Conservation (phyloP, 345 rosid genomes). For the Gossypium ekmanianum region DNA sequence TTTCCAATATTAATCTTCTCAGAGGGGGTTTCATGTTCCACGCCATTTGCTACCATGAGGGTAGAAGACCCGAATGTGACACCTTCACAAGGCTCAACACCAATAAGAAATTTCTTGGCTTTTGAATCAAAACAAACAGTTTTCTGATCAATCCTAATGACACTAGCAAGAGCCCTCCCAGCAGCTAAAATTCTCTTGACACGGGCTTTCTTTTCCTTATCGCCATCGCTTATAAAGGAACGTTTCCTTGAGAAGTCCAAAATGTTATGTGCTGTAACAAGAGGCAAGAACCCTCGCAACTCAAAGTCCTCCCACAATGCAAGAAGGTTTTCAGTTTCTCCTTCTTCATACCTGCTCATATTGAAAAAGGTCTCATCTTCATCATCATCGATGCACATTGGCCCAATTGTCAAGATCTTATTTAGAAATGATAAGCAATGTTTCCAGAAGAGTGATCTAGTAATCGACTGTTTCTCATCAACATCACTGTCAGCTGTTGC, state of each 20-base stretch:
- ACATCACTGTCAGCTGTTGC: conserved; percentile 51
- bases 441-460: conserved; percentile 66
- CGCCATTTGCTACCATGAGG: conserved; percentile 26
- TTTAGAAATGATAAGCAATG: conserved; percentile 62
- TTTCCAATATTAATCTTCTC: conserved; percentile 30
- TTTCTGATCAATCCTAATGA: conserved; percentile 58
- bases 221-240: conserved; percentile 54
- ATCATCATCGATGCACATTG: conserved; percentile 49
- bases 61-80: conserved; percentile 26
- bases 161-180: conserved; percentile 64
- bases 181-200: conserved; percentile 78
- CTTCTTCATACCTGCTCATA: conserved; percentile 89
- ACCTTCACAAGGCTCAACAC: conserved; percentile 51
- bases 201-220: conserved; percentile 66
- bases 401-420: conserved; percentile 49
- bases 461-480: conserved; percentile 64
- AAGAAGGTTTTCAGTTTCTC: conserved; percentile 78
- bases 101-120: conserved; percentile 67
- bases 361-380: conserved; percentile 76
- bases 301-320: conserved; percentile 96
- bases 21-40: conserved; percentile 32
- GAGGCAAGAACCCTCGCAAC: conserved; percentile 83
- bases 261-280: conserved; percentile 81
- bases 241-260: conserved; percentile 80
- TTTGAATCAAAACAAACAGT: conserved; percentile 63